Base-by-base conservation (phyloP, 2,329 filamentous ascomycete species). In the Paramyrothecium sp. region DNA sequence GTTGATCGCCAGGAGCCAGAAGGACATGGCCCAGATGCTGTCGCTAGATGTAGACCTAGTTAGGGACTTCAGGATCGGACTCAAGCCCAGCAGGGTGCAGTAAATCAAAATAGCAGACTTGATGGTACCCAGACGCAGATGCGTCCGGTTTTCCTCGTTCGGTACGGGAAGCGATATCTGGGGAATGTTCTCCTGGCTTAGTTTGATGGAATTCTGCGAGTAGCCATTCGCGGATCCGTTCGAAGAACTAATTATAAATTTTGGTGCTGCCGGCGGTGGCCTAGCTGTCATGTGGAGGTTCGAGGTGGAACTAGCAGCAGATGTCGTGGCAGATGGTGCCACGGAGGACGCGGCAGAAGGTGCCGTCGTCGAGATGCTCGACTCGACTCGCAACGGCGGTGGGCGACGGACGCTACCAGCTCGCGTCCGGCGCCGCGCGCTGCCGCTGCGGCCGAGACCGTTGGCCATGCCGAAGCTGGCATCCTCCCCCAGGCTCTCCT, bases 21-120 rank as follows among this genome's bases (percentile, higher is more conserved):
- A 93, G 53, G 91, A 95, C 79, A 99, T 90, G 57, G 95, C 92
- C 95, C 95, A 99, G 71, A 99, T 99, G 48, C 90, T 95, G 80
- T 99, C 95, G 56, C 86, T 90, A 8, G 91, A 94, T 4, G 94
- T 98, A 5, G 93, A 97, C 53, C 85, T 85, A 1, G 95, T 99
- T n/a, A 99, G 84, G 2, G 93, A 97, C 73, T 97, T 97, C 60
- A 99, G 86, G 62, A 99, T 98, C 0, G 95, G 95, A 47, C 91
- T 96, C 3, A 99, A 83, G 12, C 94, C 95, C 3, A 98, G 85
- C 16, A 99, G 82, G 3, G 92, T 93, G 64, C 90, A 96, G 76
- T 96, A 97, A 67, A 98, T 98, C 53, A 98, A 82, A 41, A 96
- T 80, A 0, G 93, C 93, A 0, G 93, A 97, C 75, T 98, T 98